phyloP scores from a whole-genome alignment of 768 basidiomycete genomes.

The Tricholoma sp. region DNA sequence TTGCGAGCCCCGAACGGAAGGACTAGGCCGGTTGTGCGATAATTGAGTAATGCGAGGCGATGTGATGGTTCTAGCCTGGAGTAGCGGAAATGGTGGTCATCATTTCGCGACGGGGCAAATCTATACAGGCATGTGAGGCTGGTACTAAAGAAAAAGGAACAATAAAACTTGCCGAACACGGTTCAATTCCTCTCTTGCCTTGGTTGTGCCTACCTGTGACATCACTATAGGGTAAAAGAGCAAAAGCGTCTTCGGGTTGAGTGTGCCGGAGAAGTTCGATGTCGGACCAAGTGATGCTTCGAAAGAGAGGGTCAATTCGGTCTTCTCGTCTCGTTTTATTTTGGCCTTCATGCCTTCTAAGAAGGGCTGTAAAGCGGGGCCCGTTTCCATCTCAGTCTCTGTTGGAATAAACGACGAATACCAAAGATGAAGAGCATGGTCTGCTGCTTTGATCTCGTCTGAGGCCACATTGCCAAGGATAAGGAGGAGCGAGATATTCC shows the following conservation, averaged over 20 bases:
- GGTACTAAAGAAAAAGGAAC: neutral
- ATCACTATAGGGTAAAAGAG: neutral
- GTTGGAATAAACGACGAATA: neutral
- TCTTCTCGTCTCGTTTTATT: neutral
- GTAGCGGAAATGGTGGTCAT: constrained; percentile 35
- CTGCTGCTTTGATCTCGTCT: neutral
- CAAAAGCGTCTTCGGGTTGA: neutral
- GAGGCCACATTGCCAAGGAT: neutral
- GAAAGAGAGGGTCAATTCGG: neutral
- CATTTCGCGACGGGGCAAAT: constrained; percentile 29
- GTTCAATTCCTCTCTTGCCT: neutral
- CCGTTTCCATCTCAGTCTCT: neutral
- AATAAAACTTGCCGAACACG: neutral
- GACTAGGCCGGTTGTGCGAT: constrained; percentile 35
- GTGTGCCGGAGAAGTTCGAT: neutral
- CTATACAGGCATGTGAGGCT: neutral
- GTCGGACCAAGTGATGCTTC: neutral
- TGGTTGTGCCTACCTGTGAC: neutral
- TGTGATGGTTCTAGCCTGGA: constrained; percentile 34
- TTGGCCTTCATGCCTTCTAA: neutral
- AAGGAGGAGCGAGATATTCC: neutral
- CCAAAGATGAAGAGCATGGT: neutral
- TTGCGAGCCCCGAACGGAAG: constrained; percentile 41
- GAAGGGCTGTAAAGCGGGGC: neutral
- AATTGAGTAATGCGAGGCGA: constrained; percentile 37